phyloP scores from a whole-genome alignment of 352 stramenopile species.

The Phytopythium kandeliae region DNA sequence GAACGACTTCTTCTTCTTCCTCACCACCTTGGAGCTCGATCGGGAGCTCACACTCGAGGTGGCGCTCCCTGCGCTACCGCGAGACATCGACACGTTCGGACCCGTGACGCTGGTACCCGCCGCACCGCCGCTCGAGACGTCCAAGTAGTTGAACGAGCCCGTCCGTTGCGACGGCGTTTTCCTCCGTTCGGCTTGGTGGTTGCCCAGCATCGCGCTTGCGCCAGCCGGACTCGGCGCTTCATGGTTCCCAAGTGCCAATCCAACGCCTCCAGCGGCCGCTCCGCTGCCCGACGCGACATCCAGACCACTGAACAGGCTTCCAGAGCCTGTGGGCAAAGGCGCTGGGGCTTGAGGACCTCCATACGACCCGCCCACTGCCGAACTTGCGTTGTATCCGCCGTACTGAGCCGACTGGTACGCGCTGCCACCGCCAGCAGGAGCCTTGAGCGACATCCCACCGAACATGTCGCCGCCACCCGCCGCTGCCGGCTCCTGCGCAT shows the following conservation, averaged over 20 bases:
- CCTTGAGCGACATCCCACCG: conserved; percentile 65
- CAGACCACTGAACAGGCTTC: conserved; percentile 45
- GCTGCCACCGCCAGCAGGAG: conserved; percentile 10
- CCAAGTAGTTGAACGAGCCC: conserved; percentile 60
- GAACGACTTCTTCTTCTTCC: conserved; percentile 86
- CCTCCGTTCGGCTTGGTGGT: conserved; percentile 26
- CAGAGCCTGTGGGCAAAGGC: conserved; percentile 4
- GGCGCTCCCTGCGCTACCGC: conserved; percentile 21
- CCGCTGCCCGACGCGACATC: conserved; percentile 29
- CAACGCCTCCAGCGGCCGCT: neutral
- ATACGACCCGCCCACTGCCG: conserved; percentile 1
- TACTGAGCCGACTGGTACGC: conserved; percentile 27
- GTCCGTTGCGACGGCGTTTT: conserved; percentile 23
- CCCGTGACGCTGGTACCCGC: conserved; percentile 1
- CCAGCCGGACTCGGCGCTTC: conserved; percentile 13
- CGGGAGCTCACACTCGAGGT: conserved; percentile 21
- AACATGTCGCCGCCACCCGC: conserved; percentile 53
- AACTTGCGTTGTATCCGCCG: conserved; percentile 16
- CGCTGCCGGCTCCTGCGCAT: conserved; percentile 10
- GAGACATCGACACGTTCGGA: conserved; percentile 13
- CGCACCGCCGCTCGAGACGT: conserved; percentile 24
- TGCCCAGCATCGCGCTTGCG: conserved; percentile 7
- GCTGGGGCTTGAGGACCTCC: conserved; percentile 1
- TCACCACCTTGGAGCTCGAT: conserved; percentile 47
- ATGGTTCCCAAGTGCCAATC: conserved; percentile 9